Evolutionary conservation across 352 stramenopile genomes (phyloP), one percentile per base, ranked within the genome.

Genomic region (Phytophthora megakarya): DNA sequence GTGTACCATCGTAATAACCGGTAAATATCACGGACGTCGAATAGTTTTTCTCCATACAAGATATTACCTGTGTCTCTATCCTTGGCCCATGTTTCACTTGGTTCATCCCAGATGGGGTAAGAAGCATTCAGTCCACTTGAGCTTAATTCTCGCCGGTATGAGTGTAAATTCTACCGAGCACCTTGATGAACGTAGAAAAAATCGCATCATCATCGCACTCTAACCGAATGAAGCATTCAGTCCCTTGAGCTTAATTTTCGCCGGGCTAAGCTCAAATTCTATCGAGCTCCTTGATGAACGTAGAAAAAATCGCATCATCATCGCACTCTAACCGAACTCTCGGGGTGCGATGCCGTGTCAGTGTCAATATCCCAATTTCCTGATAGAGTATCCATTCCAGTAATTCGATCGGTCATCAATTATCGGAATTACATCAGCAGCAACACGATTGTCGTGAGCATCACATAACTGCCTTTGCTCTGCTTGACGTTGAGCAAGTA

Each of bases 241-340:
- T 32, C 32, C 46, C 38, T 35, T 0, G 42, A 21, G 13, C 40
- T 23, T 15, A 67, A 39, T 38, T 38, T 11, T 58, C 48, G 16
- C 61, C 63, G 0, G 56, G 61, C n/a, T 62, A 42, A 30, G 42
- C 35, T 15, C 62, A 71, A 7, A 62, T 9, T 11, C 2, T 22
- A 26, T 57, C 37, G 5, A 71, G 22, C 10, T 62, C 63, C 2
- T 40, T 0, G 15, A 62, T 28, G 11, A 45, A 71, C 0, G 30
- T 48, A 9, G 15, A 43, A 22, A 54, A 71, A 6, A 71, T 59
- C 5, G 32, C 33, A 5, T 40, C 40, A 12, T 62, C 63, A 9
- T 48, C 43, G n/a, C n/a, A n/a, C 43, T 71, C 63, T 11, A 62
- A 23, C 8, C 56, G 63, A 44, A 66, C 23, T 16, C 56, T 16